phyloP scores from a whole-genome alignment of 257 asterid species.

The Verbena officinalis region DNA sequence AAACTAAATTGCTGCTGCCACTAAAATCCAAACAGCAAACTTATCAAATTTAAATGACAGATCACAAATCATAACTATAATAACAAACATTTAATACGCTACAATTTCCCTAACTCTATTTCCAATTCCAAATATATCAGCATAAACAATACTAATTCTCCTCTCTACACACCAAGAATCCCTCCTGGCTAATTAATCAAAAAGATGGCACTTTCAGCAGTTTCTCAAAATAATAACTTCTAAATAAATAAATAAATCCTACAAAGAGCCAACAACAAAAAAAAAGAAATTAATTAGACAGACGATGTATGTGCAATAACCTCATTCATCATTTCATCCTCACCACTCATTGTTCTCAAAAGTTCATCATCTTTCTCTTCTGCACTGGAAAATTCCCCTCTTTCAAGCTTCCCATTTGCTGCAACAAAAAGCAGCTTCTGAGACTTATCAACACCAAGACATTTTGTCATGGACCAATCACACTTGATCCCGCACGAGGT shows the following conservation, averaged over 20 bases:
- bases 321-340: slow-evolving; percentile 65
- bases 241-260: slow-evolving; percentile 36
- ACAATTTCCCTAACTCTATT: slow-evolving; percentile 33
- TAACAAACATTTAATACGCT: slow-evolving; percentile 8
- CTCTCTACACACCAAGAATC: slow-evolving; percentile 36
- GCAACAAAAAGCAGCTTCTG: slow-evolving; percentile 75
- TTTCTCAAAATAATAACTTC: slow-evolving; percentile 33
- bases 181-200: too few species aligned
- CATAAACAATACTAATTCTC: slow-evolving; percentile 31
- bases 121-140: slow-evolving; percentile 17
- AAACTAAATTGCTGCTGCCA: background rate
- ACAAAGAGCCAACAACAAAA: slow-evolving; percentile 31
- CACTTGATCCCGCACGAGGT: slow-evolving; percentile 65
- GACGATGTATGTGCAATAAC: slow-evolving; percentile 68
- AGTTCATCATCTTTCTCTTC: slow-evolving; percentile 72
- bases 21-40: background rate
- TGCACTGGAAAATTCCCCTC: slow-evolving; percentile 49
- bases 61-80: slow-evolving; percentile 7
- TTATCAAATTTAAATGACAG: background rate
- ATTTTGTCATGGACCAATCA: slow-evolving; percentile 32
- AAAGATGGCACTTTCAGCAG: slow-evolving; percentile 31
- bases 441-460: slow-evolving; percentile 60
- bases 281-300: slow-evolving; percentile 36
- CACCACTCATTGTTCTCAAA: slow-evolving; percentile 41
- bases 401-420: slow-evolving; percentile 71